Base-by-base conservation (phyloP, 2,329 filamentous ascomycete species). In the Zalaria sp. region DNA sequence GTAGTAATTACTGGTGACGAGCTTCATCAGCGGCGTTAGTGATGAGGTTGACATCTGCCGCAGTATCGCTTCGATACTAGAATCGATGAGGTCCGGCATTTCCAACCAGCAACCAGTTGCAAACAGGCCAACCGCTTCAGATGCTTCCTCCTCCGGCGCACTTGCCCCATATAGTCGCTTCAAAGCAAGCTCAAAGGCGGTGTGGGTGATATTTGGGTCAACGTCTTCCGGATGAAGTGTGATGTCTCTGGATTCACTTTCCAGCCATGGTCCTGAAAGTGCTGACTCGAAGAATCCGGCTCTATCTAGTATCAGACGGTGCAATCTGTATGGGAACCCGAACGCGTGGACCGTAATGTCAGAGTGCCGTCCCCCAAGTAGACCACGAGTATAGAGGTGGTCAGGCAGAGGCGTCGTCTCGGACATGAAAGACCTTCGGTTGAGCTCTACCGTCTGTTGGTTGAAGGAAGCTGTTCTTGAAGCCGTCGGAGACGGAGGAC, bases 31-130 rank as follows among this genome's bases (percentile, higher is more conserved):
- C 3, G 62, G 61, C 9, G 65, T 61, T 3, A 75, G 57, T 3
- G 59, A 68, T 11, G 65, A 60, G 1, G 68, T 66, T 6, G 61
- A 63, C 71, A 75, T 73, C 43, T 72, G 69, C 9, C 69, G 65
- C 10, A 75, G 56, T 43, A 75, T 72, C 4, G 67, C 65, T 28
- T 71, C 68, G 28, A 74, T 69, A 26, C 69, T 67, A 4, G 62
- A 61, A 38, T 74, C 69, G 7, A 75, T 63, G 25, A 75, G 54
- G 46, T 74, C 70, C 36, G 69, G 64, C 69, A 75, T 74, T 47
- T 75, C 71, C 25, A 75, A 60, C 71, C 71, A 75, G 53, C 69
- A 73, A 10, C 65, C 71, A 3, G 69, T 72, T 1, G 71, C 70
- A 49, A 75, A 74, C 3, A 75, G 53, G 8, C 68, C 68, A 29